Conservation (phyloP, 2,329 filamentous ascomycete species). For the Penicillium sp. region DNA sequence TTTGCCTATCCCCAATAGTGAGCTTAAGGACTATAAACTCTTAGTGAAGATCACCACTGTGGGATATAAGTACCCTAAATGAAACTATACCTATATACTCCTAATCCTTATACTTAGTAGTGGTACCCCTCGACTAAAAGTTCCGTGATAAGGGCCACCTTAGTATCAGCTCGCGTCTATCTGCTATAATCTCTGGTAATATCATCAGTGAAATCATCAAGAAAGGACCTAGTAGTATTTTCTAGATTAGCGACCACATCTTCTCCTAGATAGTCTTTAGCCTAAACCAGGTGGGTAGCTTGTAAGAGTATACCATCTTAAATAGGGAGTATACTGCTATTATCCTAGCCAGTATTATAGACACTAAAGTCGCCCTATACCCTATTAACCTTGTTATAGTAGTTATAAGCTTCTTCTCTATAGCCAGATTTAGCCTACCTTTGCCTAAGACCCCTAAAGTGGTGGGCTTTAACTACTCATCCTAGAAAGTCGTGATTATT, state of each 20-base stretch:
- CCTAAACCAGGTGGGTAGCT: not conserved
- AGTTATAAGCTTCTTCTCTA: conserved; percentile 1
- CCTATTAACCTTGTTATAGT: conserved; percentile 2
- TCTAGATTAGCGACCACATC: not conserved
- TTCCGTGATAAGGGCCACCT: conserved; percentile 1
- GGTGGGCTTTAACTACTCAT: conserved; percentile 16
- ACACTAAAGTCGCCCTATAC: conserved; percentile 1
- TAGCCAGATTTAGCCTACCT: not conserved
- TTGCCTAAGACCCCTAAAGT: not conserved
- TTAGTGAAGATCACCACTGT: conserved; percentile 1
- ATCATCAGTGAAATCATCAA: not conserved
- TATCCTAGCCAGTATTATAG: not conserved
- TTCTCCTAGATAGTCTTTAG: conserved; percentile 1
- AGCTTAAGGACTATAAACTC: not conserved
- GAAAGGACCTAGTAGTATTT: not conserved
- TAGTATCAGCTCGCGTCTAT: conserved; percentile 1
- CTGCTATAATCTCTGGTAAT: not conserved
- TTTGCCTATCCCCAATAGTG: not conserved
- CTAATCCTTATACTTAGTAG: not conserved
- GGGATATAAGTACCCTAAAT: not conserved
- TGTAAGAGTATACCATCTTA: conserved; percentile 4
- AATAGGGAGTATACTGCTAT: conserved; percentile 1
- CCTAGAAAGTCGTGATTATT: conserved; percentile 21
- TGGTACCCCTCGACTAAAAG: conserved; percentile 3
- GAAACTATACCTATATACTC: not conserved